Evolutionary conservation across 2,329 filamentous ascomycete genomes (phyloP).

Genomic region (Teratosphaeria destructans): DNA sequence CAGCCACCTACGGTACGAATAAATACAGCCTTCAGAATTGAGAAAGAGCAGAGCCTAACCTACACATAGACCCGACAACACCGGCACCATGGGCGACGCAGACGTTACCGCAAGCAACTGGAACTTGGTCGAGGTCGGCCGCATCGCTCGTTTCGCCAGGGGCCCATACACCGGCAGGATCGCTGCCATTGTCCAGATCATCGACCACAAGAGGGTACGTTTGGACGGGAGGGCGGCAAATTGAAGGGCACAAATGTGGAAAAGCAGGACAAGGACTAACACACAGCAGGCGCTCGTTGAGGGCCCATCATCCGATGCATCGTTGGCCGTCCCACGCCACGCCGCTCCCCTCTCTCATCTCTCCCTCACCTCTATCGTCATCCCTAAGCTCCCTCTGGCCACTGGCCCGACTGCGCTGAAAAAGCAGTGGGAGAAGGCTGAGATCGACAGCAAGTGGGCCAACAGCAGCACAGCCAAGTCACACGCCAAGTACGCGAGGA

Average conservation of each 20-base stretch:
- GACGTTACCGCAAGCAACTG: constrained; percentile 48
- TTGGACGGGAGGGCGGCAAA: not conserved
- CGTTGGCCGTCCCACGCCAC: constrained; percentile 77
- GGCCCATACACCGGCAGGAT: constrained; percentile 76
- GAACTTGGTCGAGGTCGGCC: constrained; percentile 98
- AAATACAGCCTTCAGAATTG: not conserved
- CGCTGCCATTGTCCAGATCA: constrained; percentile 95
- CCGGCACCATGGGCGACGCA: constrained; percentile 23
- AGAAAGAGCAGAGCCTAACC: not conserved
- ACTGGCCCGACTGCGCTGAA: constrained; percentile 73
- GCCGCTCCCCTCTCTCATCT: constrained; percentile 68
- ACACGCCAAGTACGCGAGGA: constrained; percentile 72
- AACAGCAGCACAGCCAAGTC: constrained; percentile 91
- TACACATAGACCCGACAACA: constrained; percentile 3
- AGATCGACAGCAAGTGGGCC: constrained; percentile 89
- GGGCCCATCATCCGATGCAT: constrained; percentile 74
- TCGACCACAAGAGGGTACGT: constrained; percentile 99
- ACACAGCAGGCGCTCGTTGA: constrained; percentile 79
- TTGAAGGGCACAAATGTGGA: not conserved
- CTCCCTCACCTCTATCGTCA: constrained; percentile 81
- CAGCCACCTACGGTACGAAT: not conserved
- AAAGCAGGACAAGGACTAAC: not conserved
- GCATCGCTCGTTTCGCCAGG: constrained; percentile 82
- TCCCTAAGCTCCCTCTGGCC: constrained; percentile 75
- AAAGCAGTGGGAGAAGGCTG: constrained; percentile 81